These are phyloP conservation scores for Metarhizium robertsii DNA, from an alignment of 2,329 filamentous ascomycete species.

Conservation along the genomic window DNA sequence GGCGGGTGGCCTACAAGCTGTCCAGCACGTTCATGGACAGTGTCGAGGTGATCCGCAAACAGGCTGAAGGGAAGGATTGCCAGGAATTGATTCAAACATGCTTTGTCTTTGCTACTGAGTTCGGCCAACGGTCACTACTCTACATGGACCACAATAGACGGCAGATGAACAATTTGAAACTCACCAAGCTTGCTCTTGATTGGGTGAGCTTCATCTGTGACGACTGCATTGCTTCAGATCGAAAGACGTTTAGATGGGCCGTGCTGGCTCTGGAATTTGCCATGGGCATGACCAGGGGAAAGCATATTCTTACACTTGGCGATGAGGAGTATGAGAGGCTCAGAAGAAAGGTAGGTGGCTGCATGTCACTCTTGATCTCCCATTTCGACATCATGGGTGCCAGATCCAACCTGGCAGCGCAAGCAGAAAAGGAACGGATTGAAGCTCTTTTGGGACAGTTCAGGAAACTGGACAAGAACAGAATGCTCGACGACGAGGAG, in stretches of 20 bases:
- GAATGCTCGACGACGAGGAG: conserved; percentile 71
- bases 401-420: conserved; percentile 82
- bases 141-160: conserved; percentile 94
- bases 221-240: conserved; percentile 87
- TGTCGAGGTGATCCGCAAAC: conserved; percentile 82
- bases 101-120: conserved; percentile 98
- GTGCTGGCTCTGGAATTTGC: conserved; percentile 92
- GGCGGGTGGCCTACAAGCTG: conserved; percentile 90
- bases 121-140: conserved; percentile 85
- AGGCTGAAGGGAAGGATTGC: conserved; percentile 76
- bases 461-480: conserved; percentile 68
- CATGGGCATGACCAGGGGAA: conserved; percentile 92
- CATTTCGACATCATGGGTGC: conserved; percentile 99
- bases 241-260: conserved; percentile 95
- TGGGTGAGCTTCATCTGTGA: conserved; percentile 99
- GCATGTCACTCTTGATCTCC: conserved; percentile 94
- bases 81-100: conserved; percentile 96
- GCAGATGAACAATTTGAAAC: conserved; percentile 93
- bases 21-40: conserved; percentile 99
- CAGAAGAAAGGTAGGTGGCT: conserved; percentile 83
- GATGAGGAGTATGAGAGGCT: conserved; percentile 80
- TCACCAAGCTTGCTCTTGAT: conserved; percentile 86
- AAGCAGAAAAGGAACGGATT: conserved; percentile 82
- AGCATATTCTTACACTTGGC: conserved; percentile 83
- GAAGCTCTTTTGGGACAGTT: conserved; percentile 72